phyloP scores from a whole-genome alignment of 306 rosid species.

The Acacia confusa region DNA sequence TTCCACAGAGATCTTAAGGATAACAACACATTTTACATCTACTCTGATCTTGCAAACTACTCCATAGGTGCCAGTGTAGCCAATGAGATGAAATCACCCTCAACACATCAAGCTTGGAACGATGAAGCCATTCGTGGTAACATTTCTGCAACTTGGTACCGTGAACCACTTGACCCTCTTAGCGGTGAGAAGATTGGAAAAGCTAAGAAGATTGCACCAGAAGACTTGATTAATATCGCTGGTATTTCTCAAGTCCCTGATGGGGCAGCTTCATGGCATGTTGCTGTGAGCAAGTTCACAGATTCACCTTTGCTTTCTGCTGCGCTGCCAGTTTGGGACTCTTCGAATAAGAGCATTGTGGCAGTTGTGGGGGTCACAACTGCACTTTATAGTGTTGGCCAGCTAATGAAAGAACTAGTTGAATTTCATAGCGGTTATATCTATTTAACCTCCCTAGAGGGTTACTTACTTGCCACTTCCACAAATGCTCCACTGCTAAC shows the following conservation, averaged over 20 bases:
- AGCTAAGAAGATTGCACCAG: conserved; percentile 81
- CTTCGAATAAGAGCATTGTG: conserved; percentile 78
- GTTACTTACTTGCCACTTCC: conserved; percentile 91
- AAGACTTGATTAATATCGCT: conserved; percentile 82
- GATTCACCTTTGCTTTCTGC: conserved; percentile 97
- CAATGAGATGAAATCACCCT: conserved; percentile 36
- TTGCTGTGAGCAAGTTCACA: conserved; percentile 89
- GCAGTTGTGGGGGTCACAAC: conserved; percentile 98
- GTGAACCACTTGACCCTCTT: conserved; percentile 88
- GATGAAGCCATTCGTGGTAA: conserved; percentile 70
- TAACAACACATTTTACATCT: conserved; percentile 87
- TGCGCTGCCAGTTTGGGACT: conserved; percentile 88
- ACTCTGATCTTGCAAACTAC: conserved; percentile 85
- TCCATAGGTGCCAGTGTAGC: conserved; percentile 59
- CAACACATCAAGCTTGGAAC: conserved; percentile 60
- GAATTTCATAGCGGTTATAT: conserved; percentile 91
- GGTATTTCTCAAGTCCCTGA: conserved; percentile 90
- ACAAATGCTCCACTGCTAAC: conserved; percentile 71
- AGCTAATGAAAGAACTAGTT: conserved; percentile 91
- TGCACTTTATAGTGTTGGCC: conserved; percentile 92
- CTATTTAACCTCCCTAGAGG: conserved; percentile 88
- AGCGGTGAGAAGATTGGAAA: conserved; percentile 90
- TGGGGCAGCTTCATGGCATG: conserved; percentile 98
- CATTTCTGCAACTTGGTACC: conserved; percentile 82
- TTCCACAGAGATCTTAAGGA: conserved; percentile 88